A percentile compares a stretch with the other conserved stretches of the same genome.
These are phyloP conservation scores for Capsella bursapastoris DNA, from an alignment of 345 rosid species.

Conservation along the genomic window DNA sequence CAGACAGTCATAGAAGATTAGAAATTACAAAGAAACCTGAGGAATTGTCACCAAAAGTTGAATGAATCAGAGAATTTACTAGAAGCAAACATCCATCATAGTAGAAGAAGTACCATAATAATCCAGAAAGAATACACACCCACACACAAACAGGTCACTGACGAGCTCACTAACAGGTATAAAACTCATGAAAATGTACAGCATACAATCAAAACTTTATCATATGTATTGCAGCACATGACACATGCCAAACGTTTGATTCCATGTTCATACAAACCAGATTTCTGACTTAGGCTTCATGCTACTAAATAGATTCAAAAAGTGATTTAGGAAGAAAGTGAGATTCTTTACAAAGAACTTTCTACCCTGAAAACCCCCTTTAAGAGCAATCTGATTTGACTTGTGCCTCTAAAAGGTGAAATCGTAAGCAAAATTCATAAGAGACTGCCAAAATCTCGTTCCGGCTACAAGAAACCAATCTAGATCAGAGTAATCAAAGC, in stretches of 20 bases:
- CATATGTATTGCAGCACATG: background rate
- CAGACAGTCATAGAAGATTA: background rate
- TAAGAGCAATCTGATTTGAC: constrained; percentile 13
- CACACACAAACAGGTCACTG: constrained; percentile 1
- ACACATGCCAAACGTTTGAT: background rate
- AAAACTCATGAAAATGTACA: constrained; percentile 8
- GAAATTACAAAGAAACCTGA: background rate
- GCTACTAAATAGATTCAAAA: background rate
- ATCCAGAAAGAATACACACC: background rate
- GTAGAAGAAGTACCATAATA: background rate
- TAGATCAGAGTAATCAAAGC: background rate
- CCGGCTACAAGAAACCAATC: background rate
- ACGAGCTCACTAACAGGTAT: constrained; percentile 1
- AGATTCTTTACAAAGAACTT: constrained; percentile 3
- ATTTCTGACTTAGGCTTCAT: background rate
- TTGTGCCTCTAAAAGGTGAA: constrained; percentile 8
- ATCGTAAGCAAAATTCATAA: background rate
- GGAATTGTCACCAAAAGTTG: background rate
- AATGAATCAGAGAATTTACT: constrained; percentile 2
- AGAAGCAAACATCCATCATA: background rate
- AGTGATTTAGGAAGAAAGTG: background rate
- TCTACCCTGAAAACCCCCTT: background rate
- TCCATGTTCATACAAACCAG: background rate
- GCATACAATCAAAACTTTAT: background rate
- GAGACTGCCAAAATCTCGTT: background rate